Evolutionary conservation across 768 basidiomycete genomes (phyloP), one percentile per base, ranked within the genome.

Genomic region (Hemileccinum impolitum): DNA sequence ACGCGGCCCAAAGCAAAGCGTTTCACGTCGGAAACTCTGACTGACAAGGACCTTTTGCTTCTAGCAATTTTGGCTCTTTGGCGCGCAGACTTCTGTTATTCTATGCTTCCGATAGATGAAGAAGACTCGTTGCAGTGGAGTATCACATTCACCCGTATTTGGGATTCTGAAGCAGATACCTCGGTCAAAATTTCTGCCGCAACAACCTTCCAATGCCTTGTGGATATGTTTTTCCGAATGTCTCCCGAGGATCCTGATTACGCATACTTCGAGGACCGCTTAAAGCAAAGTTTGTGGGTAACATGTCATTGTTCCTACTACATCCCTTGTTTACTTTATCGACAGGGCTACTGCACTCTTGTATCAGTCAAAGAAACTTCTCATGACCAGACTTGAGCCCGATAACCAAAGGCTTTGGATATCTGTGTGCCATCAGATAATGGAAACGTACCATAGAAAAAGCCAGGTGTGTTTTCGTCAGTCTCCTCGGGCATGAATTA

Each of bases 381-480:
- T 90, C 32, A 70, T 76, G 47, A 67, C 78, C n/a, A 72, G 88
- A 40, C 70, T 72, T 6, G 84, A 88, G 52, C 59, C 76, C 5
- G 81, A 87, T 40, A 69, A 71, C 1, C 85, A 90, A 60, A 75
- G 82, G 9, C 72, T 89, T 57, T 89, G 86, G 82, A 79, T 85
- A 41, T 68, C 75, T n/a, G 72, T 84, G 21, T 74, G 81, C 4
- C 75, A 80, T 59, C 81, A 83, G 47, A 61, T 84, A 6, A 62
- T 88, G 23, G 80, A 81, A 47, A 65, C 80, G 0, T 86, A 79
- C 53, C 70, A 75, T 5, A 67, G 69, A 48, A 76, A 72, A 45
- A 72, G 69, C 45, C 71, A 77, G 46, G 83, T 82, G 60, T 49
- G 70, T 66, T 23, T 14, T 19, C 13, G 26, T 7, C 11, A 17